Percentiles rank a stretch among this genome's conserved stretches.
Conservation (phyloP, 495 filamentous ascomycete genomes). For the Neurospora discreta region DNA sequence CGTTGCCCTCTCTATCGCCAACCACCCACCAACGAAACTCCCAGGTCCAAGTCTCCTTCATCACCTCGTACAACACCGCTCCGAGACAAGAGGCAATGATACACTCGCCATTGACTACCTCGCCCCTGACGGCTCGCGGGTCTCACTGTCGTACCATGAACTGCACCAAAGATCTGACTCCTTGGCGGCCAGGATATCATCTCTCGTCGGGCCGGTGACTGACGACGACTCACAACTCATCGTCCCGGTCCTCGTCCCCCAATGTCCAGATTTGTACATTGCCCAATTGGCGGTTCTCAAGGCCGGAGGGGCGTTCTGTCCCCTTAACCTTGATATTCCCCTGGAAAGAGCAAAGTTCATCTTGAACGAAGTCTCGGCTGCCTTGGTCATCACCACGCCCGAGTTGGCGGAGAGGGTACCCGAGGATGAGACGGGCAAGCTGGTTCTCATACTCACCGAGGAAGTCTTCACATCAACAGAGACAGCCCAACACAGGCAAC, state of each 20-base stretch:
- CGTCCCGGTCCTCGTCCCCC: constrained; percentile 63
- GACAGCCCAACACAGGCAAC: neutral
- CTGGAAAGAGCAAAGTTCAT: constrained; percentile 64
- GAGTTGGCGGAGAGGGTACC: constrained; percentile 25
- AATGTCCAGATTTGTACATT: constrained; percentile 61
- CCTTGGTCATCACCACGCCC: constrained; percentile 40
- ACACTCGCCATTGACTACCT: constrained; percentile 45
- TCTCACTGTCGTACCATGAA: constrained; percentile 42
- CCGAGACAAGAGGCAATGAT: neutral
- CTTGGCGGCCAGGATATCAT: constrained; percentile 39
- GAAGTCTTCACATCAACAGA: neutral
- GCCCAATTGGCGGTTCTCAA: constrained; percentile 62
- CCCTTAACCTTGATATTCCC: constrained; percentile 61
- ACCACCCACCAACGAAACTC: constrained; percentile 40
- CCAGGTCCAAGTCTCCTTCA: constrained; percentile 54
- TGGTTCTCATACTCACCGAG: constrained; percentile 20
- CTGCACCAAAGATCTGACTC: constrained; percentile 45
- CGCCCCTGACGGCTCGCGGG: constrained; percentile 28
- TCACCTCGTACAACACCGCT: constrained; percentile 34
- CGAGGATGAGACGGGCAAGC: constrained; percentile 1
- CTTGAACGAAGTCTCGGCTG: constrained; percentile 51
- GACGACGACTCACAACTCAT: constrained; percentile 25
- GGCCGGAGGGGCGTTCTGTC: constrained; percentile 70
- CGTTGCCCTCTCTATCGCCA: constrained; percentile 43
- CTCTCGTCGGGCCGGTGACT: constrained; percentile 10